Evolutionary conservation across 1,139 yeast species (phyloP).

Genomic region (Debaryomyces psychrophilus): DNA sequence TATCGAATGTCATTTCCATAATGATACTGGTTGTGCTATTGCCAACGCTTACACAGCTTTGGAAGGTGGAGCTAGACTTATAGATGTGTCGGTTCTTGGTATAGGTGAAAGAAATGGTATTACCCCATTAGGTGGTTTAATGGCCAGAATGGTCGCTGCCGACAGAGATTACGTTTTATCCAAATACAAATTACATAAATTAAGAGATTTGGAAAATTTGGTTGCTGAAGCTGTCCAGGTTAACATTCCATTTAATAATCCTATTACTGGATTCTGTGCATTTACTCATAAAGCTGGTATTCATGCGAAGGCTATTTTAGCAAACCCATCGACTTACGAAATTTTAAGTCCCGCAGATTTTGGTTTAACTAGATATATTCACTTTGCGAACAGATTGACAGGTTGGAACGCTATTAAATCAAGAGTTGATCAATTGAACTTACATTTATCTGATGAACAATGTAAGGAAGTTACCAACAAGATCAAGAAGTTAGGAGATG

Average conservation of each 20-base stretch:
- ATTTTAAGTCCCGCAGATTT: conserved; percentile 60
- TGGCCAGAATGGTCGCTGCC: conserved; percentile 65
- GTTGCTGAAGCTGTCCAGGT: conserved; percentile 63
- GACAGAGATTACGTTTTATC: conserved; percentile 60
- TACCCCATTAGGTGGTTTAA: conserved; percentile 62
- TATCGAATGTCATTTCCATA: conserved; percentile 63
- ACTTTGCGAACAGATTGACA: conserved; percentile 60
- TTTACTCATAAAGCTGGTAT: conserved; percentile 66
- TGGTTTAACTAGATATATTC: conserved; percentile 59
- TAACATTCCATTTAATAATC: conserved; percentile 61
- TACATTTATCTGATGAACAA: conserved; percentile 56
- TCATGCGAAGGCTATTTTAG: conserved; percentile 62
- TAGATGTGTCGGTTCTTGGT: conserved; percentile 60
- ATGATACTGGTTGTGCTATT: conserved; percentile 65
- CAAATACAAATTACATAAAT: conserved; percentile 56
- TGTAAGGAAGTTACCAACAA: conserved; percentile 57
- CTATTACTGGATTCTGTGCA: conserved; percentile 65
- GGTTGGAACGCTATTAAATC: conserved; percentile 58
- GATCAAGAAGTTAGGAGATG: conserved; percentile 60
- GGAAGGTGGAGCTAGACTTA: conserved; percentile 63
- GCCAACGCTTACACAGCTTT: conserved; percentile 64
- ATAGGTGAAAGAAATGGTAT: conserved; percentile 66
- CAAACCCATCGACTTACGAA: conserved; percentile 63
- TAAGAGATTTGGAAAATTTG: conserved; percentile 58
- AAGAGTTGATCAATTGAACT: conserved; percentile 51